Evolutionary conservation across 108 stramenopile genomes (phyloP).

Genomic region (Parietichytrium sp.): DNA sequence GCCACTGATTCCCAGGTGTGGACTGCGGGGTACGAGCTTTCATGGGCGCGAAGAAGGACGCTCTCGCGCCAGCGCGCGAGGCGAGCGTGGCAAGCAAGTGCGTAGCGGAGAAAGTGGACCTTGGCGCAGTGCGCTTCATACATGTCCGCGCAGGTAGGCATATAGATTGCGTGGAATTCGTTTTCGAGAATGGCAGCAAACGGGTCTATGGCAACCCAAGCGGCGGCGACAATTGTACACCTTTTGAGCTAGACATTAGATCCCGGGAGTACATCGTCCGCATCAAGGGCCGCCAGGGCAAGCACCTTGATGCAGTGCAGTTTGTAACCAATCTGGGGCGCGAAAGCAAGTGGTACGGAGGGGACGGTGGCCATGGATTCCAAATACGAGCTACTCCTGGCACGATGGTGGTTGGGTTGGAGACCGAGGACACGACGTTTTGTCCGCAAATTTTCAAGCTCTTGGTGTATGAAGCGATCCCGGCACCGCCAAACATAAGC

Average conservation of each 20-base stretch:
- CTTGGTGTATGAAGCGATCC: not conserved
- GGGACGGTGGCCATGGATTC: not conserved
- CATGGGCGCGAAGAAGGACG: no score
- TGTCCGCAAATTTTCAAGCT: not conserved
- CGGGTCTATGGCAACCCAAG: not conserved
- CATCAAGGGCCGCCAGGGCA: not conserved
- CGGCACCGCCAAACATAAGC: not conserved
- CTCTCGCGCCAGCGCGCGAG: no score
- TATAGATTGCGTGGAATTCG: not conserved
- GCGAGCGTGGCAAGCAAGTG: not conserved
- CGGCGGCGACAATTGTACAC: not conserved
- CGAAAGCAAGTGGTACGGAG: conserved; percentile 7
- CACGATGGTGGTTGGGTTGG: not conserved
- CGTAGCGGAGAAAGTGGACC: not conserved
- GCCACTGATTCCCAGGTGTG: no score
- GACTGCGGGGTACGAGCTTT: no score
- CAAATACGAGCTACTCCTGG: not conserved
- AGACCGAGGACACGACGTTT: not conserved
- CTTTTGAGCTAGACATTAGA: not conserved
- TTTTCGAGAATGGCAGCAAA: not conserved
- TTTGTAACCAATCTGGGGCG: conserved; percentile 15
- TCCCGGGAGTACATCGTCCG: conserved; percentile 5
- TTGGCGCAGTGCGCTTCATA: not conserved
- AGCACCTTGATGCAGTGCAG: not conserved
- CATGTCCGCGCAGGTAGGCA: not conserved